Conservation (phyloP, 1,139 yeast genomes). For the Petasospora fabianii region DNA sequence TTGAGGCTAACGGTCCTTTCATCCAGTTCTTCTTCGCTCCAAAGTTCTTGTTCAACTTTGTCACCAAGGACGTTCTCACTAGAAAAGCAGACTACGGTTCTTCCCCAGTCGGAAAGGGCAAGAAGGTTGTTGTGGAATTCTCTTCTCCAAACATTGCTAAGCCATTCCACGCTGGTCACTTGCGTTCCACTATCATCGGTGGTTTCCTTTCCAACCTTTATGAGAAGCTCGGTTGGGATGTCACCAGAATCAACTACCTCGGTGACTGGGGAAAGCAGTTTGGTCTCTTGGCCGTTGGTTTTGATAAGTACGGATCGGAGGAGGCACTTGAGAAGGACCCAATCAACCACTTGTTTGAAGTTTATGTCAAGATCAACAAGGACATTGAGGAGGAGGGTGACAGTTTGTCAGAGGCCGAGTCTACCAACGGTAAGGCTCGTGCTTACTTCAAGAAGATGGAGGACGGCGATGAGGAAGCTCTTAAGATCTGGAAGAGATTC, state of each 20-base stretch:
- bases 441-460: conserved; percentile 89
- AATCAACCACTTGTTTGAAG: conserved; percentile 90
- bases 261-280: conserved; percentile 99
- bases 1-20: conserved; percentile 85
- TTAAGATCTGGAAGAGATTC: conserved; percentile 80
- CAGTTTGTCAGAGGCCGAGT: conserved; percentile 44
- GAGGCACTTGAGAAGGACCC: conserved; percentile 73
- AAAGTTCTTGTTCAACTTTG: conserved; percentile 59
- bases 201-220: conserved; percentile 92
- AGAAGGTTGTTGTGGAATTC: conserved; percentile 79
- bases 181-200: conserved; percentile 96
- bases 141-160: conserved; percentile 98
- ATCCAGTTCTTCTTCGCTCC: conserved; percentile 84
- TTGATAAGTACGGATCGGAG: conserved; percentile 78
- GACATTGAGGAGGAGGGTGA: conserved; percentile 78
- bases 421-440: conserved; percentile 85
- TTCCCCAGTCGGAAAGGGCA: conserved; percentile 68
- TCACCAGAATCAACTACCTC: conserved; percentile 83
- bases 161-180: conserved; percentile 99
- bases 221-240: conserved; percentile 89
- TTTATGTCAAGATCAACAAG: conserved; percentile 82
- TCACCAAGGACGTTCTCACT: conserved; percentile 65
- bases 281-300: conserved; percentile 93
- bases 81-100: conserved; percentile 66
- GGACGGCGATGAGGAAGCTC: conserved; percentile 82